Base-by-base conservation (phyloP, 2,329 filamentous ascomycete species). In the Diaporthe humulicola region DNA sequence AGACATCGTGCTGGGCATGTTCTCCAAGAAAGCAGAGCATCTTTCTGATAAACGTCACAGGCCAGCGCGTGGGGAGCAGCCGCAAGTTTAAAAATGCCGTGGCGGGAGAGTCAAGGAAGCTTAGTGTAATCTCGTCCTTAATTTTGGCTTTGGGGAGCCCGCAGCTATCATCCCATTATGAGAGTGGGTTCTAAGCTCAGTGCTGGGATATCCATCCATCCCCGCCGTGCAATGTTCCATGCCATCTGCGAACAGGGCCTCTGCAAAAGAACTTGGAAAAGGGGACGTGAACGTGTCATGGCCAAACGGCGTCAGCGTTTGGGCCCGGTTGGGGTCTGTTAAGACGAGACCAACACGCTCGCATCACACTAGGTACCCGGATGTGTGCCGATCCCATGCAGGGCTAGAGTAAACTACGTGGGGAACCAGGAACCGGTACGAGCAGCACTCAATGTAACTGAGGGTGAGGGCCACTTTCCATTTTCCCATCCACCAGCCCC, bases 131-230 rank as follows among this genome's bases (percentile, higher is more conserved):
- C 61, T 67, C 42, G 42, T 67, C 30, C 64, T 52, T 54, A 28
- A 54, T 54, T 54, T 67, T 69, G 48, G n/a, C 33, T 54, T 69
- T 30, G 30, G 9, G 33, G 1, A 28, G 1, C 48, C 45, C 45
- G 48, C 10, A 40, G 33, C 64, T 40, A 69, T 54, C 64, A 69
- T 40, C 48, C 64, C 64, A 36, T 54, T 25, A 69, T 61, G 28
- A 69, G 14, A 69, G 64, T 54, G 64, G 64, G 64, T 28, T 28
- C 22, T 30, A 69, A 69, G 48, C 64, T 52, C 48, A 28, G 15
- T 38, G 64, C 64, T 54, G 64, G 64, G 48, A 69, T 54, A n/a
- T 40, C 64, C 64, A 69, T 69, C 48, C 48, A n/a, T n/a, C n/a
- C n/a, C n/a, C n/a, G n/a, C n/a, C n/a, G n/a, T n/a, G n/a, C 15